phyloP scores from a whole-genome alignment of 331 rosid genomes.

The Acacia concinna region DNA sequence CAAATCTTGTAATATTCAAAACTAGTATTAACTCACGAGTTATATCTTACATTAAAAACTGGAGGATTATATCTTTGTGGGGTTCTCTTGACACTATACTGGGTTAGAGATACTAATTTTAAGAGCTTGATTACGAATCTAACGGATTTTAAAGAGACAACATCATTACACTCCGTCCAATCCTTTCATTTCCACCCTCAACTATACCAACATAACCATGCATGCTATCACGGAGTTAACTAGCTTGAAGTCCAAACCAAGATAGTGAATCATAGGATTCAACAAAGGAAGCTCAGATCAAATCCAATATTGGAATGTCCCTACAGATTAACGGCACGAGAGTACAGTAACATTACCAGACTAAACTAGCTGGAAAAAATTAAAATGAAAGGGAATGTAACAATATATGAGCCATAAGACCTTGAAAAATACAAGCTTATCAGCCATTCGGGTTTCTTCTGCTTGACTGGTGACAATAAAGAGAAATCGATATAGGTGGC shows the following conservation, averaged over 20 bases:
- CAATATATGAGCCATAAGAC: background rate
- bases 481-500: conserved; percentile 48
- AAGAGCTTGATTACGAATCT: background rate
- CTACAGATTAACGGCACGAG: background rate
- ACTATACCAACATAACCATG: too few relatives aligned
- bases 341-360: background rate
- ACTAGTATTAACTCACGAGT: too few relatives aligned
- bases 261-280: background rate
- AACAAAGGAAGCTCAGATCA: background rate
- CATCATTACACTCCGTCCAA: too few relatives aligned
- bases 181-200: too few relatives aligned
- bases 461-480: conserved; percentile 49
- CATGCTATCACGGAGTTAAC: too few relatives aligned
- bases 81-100: background rate
- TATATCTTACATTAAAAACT: too few relatives aligned
- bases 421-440: background rate
- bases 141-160: too few relatives aligned
- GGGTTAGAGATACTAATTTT: background rate
- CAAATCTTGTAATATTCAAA: too few relatives aligned
- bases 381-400: background rate
- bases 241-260: too few relatives aligned
- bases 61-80: too few relatives aligned
- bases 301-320: conserved; percentile 4
- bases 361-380: background rate
- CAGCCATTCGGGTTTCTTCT: conserved; percentile 50